Percentiles rank a stretch among this genome's conserved stretches.
Conservation (phyloP, 371 early-diverging fungal genomes). For the Saksenaea oblongispora region DNA sequence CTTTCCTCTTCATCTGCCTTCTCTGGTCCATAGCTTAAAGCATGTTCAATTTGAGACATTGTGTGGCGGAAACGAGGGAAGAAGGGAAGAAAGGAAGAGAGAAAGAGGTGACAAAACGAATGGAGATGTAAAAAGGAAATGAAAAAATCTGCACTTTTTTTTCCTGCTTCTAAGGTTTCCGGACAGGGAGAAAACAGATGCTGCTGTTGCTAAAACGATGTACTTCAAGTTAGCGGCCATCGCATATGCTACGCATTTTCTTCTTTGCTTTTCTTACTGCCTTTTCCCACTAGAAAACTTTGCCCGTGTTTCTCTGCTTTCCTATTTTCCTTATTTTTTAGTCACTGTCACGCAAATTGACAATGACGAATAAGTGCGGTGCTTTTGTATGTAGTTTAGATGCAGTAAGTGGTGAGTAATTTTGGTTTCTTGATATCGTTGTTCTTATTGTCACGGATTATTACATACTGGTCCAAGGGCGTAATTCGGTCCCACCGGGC, state of each 20-base stretch:
- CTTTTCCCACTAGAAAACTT: too few species aligned
- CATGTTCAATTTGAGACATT: background rate
- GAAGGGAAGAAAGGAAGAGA: background rate
- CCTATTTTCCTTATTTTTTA: too few species aligned
- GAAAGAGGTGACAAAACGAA: slow-evolving; percentile 1
- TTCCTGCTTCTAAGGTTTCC: background rate
- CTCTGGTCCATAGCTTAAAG: background rate
- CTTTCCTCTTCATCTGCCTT: background rate
- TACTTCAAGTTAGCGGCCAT: background rate
- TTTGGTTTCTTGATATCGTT: background rate
- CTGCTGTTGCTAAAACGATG: background rate
- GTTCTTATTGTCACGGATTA: background rate
- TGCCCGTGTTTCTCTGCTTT: too few species aligned
- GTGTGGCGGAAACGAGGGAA: background rate
- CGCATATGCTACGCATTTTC: too few species aligned
- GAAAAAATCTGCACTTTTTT: background rate
- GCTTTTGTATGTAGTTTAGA: background rate
- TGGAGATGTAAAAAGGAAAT: slow-evolving; percentile 8
- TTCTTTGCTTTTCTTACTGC: too few species aligned
- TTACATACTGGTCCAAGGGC: background rate
- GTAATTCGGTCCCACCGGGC: background rate
- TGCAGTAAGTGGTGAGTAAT: background rate
- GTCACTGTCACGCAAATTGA: too few species aligned
- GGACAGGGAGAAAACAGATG: background rate
- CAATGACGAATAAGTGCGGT: too few species aligned